phyloP scores from a whole-genome alignment of 257 asterid species.

The Salvia rosmarinus region DNA sequence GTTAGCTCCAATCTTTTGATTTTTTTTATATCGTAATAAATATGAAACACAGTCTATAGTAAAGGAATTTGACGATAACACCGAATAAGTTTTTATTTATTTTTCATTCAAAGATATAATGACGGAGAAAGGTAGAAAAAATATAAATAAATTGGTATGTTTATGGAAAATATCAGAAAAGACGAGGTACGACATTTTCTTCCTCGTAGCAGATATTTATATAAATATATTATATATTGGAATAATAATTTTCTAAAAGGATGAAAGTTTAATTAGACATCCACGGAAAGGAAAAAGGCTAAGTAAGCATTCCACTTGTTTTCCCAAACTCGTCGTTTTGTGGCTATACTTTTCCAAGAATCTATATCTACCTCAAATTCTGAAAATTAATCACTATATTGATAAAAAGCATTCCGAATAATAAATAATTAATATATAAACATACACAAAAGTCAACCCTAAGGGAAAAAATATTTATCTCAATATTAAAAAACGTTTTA shows the following conservation, averaged over 20 bases:
- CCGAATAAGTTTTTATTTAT: no score
- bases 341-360: constrained; percentile 9
- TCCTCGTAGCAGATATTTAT: not conserved
- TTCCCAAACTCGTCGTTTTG: constrained; percentile 14
- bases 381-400: not conserved
- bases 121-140: no score
- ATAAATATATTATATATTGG: not conserved
- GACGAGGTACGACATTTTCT: not conserved
- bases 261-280: not conserved
- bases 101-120: no score
- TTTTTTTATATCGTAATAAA: not conserved
- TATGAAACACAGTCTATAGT: no score
- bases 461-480: no score
- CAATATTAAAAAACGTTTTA: no score
- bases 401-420: not conserved
- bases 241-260: not conserved
- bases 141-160: no score
- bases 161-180: not conserved
- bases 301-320: not conserved
- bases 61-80: no score
- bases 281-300: not conserved
- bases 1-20: not conserved
- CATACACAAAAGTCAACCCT: not conserved
- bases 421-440: not conserved
- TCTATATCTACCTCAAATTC: constrained; percentile 5